These are phyloP conservation scores for Aeschynomene evenia DNA, from an alignment of 306 rosid species.

Conservation along the genomic window DNA sequence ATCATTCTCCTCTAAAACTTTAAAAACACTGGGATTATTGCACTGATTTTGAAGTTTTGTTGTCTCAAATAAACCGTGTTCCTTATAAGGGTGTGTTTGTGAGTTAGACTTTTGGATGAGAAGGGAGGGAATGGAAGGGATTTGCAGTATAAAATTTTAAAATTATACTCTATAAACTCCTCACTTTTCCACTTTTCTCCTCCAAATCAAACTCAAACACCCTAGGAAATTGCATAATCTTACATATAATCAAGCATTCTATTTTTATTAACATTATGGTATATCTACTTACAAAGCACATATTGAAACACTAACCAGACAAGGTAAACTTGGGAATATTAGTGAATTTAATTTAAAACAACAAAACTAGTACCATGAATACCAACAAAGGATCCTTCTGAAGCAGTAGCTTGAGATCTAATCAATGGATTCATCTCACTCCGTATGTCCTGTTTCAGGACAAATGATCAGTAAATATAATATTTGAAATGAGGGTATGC, in stretches of 20 bases:
- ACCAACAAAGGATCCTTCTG: constrained; percentile 50
- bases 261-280: neutral
- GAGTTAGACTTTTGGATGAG: too few species aligned
- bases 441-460: constrained; percentile 52
- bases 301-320: neutral
- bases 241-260: neutral
- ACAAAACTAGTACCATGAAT: constrained; percentile 30
- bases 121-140: too few species aligned
- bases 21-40: neutral
- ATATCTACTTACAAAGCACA: neutral
- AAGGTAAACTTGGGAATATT: neutral
- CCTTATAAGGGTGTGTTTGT: neutral
- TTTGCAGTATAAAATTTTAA: too few species aligned
- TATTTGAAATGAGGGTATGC: neutral
- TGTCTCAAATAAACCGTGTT: neutral
- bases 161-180: too few species aligned
- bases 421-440: constrained; percentile 42
- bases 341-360: neutral
- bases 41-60: neutral
- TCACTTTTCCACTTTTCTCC: too few species aligned
- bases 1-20: neutral
- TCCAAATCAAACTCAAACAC: too few species aligned
- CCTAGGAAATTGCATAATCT: neutral
- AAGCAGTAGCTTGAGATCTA: constrained; percentile 42
- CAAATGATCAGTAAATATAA: constrained; percentile 26